phyloP scores from a whole-genome alignment of 495 filamentous ascomycete species.

The Penicillium parvum region DNA sequence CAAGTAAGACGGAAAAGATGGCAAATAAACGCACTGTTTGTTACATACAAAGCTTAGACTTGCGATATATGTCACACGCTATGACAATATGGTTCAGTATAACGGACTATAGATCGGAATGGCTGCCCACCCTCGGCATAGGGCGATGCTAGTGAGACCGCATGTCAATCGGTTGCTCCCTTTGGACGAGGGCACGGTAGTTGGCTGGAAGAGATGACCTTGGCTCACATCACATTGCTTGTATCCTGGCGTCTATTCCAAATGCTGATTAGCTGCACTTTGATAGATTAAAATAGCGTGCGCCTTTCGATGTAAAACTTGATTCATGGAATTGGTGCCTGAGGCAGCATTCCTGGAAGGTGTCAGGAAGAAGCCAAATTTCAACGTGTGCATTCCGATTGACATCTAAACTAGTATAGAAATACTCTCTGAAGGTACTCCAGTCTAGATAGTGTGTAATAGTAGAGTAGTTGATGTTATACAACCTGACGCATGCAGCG shows the following conservation, averaged over 20 bases:
- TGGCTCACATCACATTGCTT: slow-evolving; percentile 7
- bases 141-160: slow-evolving; percentile 8
- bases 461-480: background rate
- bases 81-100: background rate
- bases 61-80: too few relatives aligned
- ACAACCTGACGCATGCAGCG: slow-evolving; percentile 3
- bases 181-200: background rate
- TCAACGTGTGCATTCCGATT: too few relatives aligned
- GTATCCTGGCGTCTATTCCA: too few relatives aligned
- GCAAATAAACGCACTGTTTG: too few relatives aligned
- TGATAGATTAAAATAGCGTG: too few relatives aligned
- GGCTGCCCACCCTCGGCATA: background rate
- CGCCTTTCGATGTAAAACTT: too few relatives aligned
- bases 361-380: slow-evolving; percentile 6
- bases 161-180: slow-evolving; percentile 9
- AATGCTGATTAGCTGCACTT: too few relatives aligned
- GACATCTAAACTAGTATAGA: too few relatives aligned
- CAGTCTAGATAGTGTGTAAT: too few relatives aligned
- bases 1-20: too few relatives aligned
- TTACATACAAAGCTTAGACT: too few relatives aligned
- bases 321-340: slow-evolving; percentile 8
- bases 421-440: too few relatives aligned
- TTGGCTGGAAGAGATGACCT: slow-evolving; percentile 5
- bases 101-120: background rate
- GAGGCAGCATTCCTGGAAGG: slow-evolving; percentile 17